phyloP scores from a whole-genome alignment of 345 rosid genomes.

The Brassica incana region DNA sequence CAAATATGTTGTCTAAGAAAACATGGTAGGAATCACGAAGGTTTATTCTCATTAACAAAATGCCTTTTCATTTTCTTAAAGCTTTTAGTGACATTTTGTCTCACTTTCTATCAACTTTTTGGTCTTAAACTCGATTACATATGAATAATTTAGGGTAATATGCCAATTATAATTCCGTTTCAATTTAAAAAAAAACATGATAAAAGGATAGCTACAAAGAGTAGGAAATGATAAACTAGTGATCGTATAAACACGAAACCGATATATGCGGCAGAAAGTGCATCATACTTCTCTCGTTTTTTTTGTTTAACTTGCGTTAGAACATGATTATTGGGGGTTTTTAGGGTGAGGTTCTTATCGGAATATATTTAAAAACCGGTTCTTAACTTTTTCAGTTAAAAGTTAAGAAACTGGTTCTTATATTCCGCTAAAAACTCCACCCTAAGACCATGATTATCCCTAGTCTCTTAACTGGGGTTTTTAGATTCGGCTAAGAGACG shows the following conservation, averaged over 20 bases:
- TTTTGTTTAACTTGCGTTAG: not conserved
- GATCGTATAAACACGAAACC: conserved; percentile 33
- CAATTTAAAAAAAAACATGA: not conserved
- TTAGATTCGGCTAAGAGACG: too few species aligned
- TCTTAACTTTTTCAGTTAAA: too few species aligned
- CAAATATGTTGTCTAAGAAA: conserved; percentile 4
- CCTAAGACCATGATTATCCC: too few species aligned
- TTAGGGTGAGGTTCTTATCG: too few species aligned
- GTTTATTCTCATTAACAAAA: conserved; percentile 25
- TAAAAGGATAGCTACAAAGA: conserved; percentile 10
- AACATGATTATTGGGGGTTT: too few species aligned
- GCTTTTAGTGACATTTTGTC: conserved; percentile 27
- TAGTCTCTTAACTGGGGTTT: too few species aligned
- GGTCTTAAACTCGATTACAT: conserved; percentile 21
- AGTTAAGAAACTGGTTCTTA: too few species aligned
- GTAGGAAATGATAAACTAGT: conserved; percentile 15
- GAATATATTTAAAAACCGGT: too few species aligned
- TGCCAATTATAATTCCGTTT: conserved; percentile 13
- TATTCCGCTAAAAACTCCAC: too few species aligned
- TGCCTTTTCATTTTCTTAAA: conserved; percentile 28
- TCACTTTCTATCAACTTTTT: conserved; percentile 31
- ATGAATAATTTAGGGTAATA: conserved; percentile 24
- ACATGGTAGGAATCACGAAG: conserved; percentile 32
- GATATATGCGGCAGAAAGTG: conserved; percentile 29
- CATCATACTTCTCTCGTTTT: conserved; percentile 5